Evolutionary conservation across 2,329 filamentous ascomycete genomes (phyloP).

Genomic region (Aspergillus proliferans): DNA sequence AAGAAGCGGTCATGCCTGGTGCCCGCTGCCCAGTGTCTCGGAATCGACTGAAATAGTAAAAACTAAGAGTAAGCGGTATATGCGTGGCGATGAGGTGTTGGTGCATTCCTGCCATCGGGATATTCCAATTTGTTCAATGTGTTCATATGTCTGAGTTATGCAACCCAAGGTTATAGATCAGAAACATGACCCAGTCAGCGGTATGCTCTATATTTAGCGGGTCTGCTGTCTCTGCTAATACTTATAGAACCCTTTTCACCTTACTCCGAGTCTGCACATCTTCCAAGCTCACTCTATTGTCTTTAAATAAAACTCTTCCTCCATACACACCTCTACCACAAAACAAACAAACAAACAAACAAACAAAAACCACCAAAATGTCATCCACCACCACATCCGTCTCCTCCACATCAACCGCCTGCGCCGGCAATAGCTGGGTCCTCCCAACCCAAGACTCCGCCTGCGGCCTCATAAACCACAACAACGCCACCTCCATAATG

Average conservation of each 20-base stretch:
- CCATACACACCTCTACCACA: background rate
- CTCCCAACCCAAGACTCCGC: slow-evolving; percentile 41
- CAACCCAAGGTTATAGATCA: background rate
- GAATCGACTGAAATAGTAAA: no score
- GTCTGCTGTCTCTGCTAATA: background rate
- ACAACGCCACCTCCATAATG: slow-evolving; percentile 41
- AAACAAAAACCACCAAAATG: slow-evolving; percentile 11
- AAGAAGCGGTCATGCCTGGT: background rate
- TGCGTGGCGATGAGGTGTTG: no score
- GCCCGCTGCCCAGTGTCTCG: no score
- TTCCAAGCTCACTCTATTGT: background rate
- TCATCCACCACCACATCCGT: slow-evolving; percentile 16
- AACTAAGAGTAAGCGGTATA: no score
- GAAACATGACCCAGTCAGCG: background rate
- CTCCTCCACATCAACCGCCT: slow-evolving; percentile 13
- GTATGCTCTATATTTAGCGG: background rate
- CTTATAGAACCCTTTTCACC: background rate
- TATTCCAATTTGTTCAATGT: background rate
- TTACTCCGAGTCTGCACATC: background rate
- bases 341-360: background rate
- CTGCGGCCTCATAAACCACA: slow-evolving; percentile 39
- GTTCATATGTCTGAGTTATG: background rate
- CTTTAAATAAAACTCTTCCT: background rate
- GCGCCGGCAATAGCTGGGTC: slow-evolving; percentile 32
- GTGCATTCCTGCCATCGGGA: background rate